Percentiles rank a stretch among this genome's conserved stretches.
Conservation (phyloP, 2,329 filamentous ascomycete genomes). For the Paecilomyces sp. region DNA sequence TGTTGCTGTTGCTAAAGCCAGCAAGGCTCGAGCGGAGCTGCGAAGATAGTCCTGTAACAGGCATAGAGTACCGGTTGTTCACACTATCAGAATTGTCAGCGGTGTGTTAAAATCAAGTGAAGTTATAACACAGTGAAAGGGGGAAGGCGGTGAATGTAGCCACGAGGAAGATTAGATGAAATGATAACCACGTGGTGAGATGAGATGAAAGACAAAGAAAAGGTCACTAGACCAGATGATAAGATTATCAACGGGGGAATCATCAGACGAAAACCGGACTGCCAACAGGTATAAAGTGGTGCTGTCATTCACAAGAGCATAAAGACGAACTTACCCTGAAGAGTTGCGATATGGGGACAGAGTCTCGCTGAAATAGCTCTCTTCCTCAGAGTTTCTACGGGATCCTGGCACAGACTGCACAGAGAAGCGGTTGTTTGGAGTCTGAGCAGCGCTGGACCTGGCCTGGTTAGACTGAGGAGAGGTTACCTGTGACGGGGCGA, state of each 20-base stretch:
- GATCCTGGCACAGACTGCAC: conserved; percentile 83
- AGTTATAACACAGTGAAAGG: background rate
- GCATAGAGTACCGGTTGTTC: conserved; percentile 84
- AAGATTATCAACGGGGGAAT: background rate
- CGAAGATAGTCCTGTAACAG: conserved; percentile 50
- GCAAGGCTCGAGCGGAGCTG: conserved; percentile 22
- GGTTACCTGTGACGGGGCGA: conserved; percentile 68
- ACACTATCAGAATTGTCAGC: conserved; percentile 44
- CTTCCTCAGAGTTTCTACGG: conserved; percentile 82
- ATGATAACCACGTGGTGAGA: no score
- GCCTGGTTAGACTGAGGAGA: conserved; percentile 64
- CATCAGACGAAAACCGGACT: background rate
- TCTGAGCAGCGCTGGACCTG: conserved; percentile 43
- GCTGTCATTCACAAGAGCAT: background rate
- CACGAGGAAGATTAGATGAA: background rate
- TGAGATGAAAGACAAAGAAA: no score
- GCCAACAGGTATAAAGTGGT: background rate
- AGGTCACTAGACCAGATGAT: background rate
- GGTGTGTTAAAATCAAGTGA: background rate
- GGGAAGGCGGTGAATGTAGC: background rate
- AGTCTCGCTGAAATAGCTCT: conserved; percentile 64
- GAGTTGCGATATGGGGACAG: conserved; percentile 60
- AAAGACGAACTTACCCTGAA: conserved; percentile 62
- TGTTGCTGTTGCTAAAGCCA: conserved; percentile 16
- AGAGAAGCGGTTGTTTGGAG: conserved; percentile 58